These are phyloP conservation scores for Populus hybrid DNA, from an alignment of 441 rosid genomes.

Conservation along the genomic window DNA sequence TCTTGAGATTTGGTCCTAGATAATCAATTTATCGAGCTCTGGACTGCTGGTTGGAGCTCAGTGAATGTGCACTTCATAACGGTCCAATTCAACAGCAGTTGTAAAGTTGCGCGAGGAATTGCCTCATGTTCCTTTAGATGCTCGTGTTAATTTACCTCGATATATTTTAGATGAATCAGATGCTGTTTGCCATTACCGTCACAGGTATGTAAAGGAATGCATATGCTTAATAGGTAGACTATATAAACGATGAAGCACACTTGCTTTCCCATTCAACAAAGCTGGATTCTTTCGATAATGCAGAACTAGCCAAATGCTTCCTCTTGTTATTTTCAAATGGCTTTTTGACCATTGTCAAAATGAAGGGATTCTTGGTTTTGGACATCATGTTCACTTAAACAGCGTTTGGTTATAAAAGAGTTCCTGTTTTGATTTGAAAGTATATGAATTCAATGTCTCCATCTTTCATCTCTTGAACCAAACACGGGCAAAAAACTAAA, in stretches of 20 bases:
- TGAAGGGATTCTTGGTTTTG: neutral
- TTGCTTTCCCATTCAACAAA: too few relatives aligned
- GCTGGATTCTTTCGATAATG: neutral
- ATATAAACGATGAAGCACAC: too few relatives aligned
- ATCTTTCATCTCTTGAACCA: neutral
- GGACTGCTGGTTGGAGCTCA: neutral
- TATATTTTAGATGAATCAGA: too few relatives aligned
- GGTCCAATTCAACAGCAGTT: too few relatives aligned
- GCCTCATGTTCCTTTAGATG: too few relatives aligned
- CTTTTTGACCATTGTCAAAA: neutral
- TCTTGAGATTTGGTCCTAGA: neutral
- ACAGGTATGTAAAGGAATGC: too few relatives aligned
- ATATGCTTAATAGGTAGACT: too few relatives aligned
- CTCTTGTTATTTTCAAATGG: neutral
- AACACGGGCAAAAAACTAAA: neutral
- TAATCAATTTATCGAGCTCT: neutral
- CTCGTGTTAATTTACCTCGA: too few relatives aligned
- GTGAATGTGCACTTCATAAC: neutral
- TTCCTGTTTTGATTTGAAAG: neutral
- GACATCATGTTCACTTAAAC: neutral
- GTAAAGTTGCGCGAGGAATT: too few relatives aligned
- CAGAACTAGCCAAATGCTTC: neutral
- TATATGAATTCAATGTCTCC: neutral
- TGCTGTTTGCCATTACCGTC: too few relatives aligned
- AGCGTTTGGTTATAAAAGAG: neutral